These are phyloP conservation scores for Ceratobasidium sp. DNA, from an alignment of 1,284 basidiomycete genomes.

Conservation along the genomic window DNA sequence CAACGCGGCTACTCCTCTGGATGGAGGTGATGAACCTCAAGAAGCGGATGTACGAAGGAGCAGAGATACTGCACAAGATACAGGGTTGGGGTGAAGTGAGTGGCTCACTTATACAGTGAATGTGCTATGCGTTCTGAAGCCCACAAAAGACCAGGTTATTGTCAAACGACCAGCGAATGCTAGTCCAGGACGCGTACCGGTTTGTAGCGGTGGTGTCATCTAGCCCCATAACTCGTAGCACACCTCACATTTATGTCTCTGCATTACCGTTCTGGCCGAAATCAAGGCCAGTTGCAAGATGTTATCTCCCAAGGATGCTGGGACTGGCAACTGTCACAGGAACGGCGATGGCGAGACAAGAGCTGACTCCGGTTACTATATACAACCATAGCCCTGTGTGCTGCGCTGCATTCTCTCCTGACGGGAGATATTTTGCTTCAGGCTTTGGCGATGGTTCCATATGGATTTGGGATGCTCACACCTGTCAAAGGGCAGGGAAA, in stretches of 20 bases:
- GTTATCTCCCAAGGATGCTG: not conserved
- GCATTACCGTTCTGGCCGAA: not conserved
- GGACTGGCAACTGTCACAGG: not conserved
- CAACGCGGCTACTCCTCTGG: slow-evolving; percentile 8
- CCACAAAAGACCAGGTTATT: too few relatives aligned
- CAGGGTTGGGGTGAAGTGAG: not conserved
- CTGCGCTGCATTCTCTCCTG: not conserved
- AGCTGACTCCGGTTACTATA: not conserved
- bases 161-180: too few relatives aligned
- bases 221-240: too few relatives aligned
- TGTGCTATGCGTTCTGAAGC: too few relatives aligned
- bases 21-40: slow-evolving; percentile 27
- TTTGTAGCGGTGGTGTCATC: not conserved
- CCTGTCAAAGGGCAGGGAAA: not conserved
- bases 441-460: not conserved
- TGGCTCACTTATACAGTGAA: not conserved
- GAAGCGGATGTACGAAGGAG: not conserved
- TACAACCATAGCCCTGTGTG: not conserved
- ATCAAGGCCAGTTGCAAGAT: not conserved
- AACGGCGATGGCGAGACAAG: not conserved
- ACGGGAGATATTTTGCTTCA: not conserved
- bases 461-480: not conserved
- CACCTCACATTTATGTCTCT: too few relatives aligned
- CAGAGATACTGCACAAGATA: not conserved
- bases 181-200: not conserved